Evolutionary conservation across 1,139 yeast genomes (phyloP).

Genomic region (Casaregolazyma suthepensis): DNA sequence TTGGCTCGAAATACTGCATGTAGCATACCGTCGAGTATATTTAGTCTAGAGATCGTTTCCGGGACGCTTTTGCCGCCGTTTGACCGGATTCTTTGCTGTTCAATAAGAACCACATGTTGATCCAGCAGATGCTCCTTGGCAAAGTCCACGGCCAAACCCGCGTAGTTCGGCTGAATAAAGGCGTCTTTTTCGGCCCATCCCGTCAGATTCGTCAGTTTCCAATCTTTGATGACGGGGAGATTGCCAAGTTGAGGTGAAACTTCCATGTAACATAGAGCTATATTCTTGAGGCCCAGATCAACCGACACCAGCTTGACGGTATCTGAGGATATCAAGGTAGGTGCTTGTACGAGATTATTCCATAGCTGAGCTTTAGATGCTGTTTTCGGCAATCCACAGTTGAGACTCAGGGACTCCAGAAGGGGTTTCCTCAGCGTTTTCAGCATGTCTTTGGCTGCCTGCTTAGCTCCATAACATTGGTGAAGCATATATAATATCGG

Average conservation of each 20-base stretch:
- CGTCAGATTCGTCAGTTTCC: constrained; percentile 41
- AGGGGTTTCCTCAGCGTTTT: constrained; percentile 6
- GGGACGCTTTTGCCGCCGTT: constrained; percentile 41
- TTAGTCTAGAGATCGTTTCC: constrained; percentile 47
- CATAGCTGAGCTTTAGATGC: constrained; percentile 22
- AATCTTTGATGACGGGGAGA: constrained; percentile 34
- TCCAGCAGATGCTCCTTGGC: constrained; percentile 6
- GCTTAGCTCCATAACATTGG: neutral
- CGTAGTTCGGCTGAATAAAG: constrained; percentile 26
- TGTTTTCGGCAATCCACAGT: constrained; percentile 23
- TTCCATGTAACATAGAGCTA: constrained; percentile 34
- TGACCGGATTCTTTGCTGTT: constrained; percentile 50
- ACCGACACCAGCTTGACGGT: constrained; percentile 29
- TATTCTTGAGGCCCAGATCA: constrained; percentile 41
- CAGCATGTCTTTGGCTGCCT: neutral
- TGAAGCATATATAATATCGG: neutral
- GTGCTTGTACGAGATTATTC: constrained; percentile 10
- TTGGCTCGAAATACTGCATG: constrained; percentile 32
- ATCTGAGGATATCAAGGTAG: neutral
- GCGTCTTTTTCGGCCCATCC: constrained; percentile 23
- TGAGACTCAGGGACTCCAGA: constrained; percentile 16
- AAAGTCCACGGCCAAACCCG: constrained; percentile 21
- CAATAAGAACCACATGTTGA: constrained; percentile 40
- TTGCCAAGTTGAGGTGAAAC: constrained; percentile 8
- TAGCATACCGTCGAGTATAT: constrained; percentile 48